Percentiles rank a stretch among this genome's conserved stretches.
Conservation (phyloP, 306 rosid species). For the Ammopiptanthus mongolicus region DNA sequence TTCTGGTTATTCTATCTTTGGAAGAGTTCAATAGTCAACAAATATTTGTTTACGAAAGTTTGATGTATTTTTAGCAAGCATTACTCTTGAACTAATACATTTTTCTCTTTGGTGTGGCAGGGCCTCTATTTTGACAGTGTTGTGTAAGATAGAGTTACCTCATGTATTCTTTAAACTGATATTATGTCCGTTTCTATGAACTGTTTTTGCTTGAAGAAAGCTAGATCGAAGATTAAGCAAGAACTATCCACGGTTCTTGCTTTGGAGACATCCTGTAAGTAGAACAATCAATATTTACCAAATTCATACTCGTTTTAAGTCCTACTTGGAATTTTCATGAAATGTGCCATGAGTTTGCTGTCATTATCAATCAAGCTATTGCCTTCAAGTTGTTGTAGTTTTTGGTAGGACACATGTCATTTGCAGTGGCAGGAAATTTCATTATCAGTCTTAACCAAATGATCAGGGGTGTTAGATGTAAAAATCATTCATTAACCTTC, state of each 20-base stretch:
- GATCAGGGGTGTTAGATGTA: neutral
- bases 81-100: neutral
- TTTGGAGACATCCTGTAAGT: conserved; percentile 70
- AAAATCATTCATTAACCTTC: too few relatives aligned
- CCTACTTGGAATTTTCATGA: neutral
- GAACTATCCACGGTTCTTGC: conserved; percentile 44
- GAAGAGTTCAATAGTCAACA: neutral
- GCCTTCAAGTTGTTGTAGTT: neutral
- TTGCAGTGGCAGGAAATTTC: neutral
- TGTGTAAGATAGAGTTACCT: neutral
- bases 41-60: neutral
- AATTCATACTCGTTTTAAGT: neutral
- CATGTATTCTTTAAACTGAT: neutral
- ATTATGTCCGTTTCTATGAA: conserved; percentile 25
- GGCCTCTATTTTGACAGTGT: neutral
- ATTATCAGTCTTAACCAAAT: neutral
- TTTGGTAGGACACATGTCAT: neutral
- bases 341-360: neutral
- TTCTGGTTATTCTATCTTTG: neutral
- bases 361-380: neutral
- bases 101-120: conserved; percentile 30
- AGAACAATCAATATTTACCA: neutral
- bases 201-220: conserved; percentile 40
- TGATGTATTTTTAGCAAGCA: neutral
- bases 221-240: conserved; percentile 17